Evolutionary conservation across 495 filamentous ascomycete genomes (phyloP).

Genomic region (Cercophora scortea): DNA sequence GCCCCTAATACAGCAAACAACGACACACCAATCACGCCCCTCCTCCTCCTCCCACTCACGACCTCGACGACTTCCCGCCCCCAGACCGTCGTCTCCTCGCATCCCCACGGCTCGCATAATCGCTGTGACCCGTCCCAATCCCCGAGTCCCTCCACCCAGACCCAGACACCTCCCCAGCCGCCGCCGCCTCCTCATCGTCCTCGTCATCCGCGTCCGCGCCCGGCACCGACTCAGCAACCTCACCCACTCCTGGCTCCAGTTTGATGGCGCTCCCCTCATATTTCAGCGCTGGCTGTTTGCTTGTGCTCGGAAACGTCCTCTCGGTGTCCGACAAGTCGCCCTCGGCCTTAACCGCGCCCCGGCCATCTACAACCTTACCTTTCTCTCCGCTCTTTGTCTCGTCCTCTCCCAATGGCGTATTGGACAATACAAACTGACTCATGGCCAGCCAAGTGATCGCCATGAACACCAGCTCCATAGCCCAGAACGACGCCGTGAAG

Average conservation of each 20-base stretch:
- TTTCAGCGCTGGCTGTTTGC: slow-evolving; percentile 41
- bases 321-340: slow-evolving; percentile 21
- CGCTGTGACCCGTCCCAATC: slow-evolving; percentile 40
- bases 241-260: slow-evolving; percentile 15
- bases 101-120: slow-evolving; percentile 16
- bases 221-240: slow-evolving; percentile 1
- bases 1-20: not conserved
- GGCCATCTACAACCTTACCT: not conserved
- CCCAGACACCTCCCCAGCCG: slow-evolving; percentile 17
- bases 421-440: no score
- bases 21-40: not conserved
- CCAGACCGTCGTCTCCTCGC: slow-evolving; percentile 12
- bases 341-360: not conserved
- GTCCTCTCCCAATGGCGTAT: not conserved
- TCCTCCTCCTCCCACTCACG: not conserved
- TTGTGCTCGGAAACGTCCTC: slow-evolving; percentile 49
- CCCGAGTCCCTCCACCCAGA: slow-evolving; percentile 30
- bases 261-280: slow-evolving; percentile 20
- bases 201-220: slow-evolving; percentile 26
- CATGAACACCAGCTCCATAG: slow-evolving; percentile 54
- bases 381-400: not conserved
- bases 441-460: slow-evolving; percentile 19
- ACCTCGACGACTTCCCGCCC: not conserved
- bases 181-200: slow-evolving; percentile 34
- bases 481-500: slow-evolving; percentile 68